Base-by-base conservation (phyloP, 2,329 filamentous ascomycete species). In the Aspergillus tamarii region DNA sequence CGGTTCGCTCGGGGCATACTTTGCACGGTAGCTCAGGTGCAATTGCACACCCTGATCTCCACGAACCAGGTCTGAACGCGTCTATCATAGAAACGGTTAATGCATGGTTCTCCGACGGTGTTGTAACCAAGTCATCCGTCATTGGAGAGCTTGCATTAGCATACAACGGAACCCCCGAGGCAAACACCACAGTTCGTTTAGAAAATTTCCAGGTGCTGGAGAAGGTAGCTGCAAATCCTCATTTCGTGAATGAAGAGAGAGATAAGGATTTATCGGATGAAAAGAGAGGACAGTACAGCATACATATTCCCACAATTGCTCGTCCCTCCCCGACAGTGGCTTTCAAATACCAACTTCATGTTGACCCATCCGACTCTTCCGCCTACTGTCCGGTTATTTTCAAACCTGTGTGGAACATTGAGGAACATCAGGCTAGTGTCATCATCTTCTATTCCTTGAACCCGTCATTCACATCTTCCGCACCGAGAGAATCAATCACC, bases 31-130 rank as follows among this genome's bases (percentile, higher is more conserved):
- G 88, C 52, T 81, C 90, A 50, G 85, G 85, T 4, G 87, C 91
- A n/a, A 82, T 88, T 58, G 90, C 89, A 72, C 95, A 99, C 75
- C 90, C 93, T 0, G 93, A 97, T 21, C 84, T 96, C 79, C 86
- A 90, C 59, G 86, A 88, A 11, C 87, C 91, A 1, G 94, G 95
- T 2, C 83, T 99, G 7, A 95, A 93, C 76, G 89, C 91, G 4
- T 98, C 94, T 16, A 86, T 98, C 61, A 91, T 98, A 57, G 95
- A 99, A 77, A 95, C 91, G 0, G 88, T 98, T n/a, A 95, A 89
- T 65, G 92, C 91, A 16, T 88, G 88, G 59, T 96, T 97, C 74
- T 90, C 94, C 62, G 86, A 90, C 39, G 91, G 92, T 10, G 83
- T 83, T 14, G 80, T 94, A 12, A 91, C 87, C 67, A 89, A 88